These are phyloP conservation scores for Craspedostauros australis DNA, from an alignment of 108 stramenopile genomes.

Conservation along the genomic window DNA sequence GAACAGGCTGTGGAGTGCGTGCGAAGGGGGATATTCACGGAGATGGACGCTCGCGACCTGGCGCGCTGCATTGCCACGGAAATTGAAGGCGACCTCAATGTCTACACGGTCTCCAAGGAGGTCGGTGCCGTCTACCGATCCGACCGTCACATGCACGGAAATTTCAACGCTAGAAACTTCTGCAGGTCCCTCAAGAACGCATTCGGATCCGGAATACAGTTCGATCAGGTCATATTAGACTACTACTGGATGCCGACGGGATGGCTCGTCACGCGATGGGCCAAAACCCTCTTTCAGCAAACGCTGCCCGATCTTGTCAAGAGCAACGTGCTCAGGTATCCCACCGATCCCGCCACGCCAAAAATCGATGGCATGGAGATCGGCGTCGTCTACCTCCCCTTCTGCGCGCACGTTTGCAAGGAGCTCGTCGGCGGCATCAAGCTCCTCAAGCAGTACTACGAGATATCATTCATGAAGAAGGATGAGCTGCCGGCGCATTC, in stretches of 20 bases:
- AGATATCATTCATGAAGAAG: constrained; percentile 62
- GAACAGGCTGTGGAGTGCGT: constrained; percentile 61
- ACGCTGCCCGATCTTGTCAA: constrained; percentile 52
- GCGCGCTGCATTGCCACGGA: constrained; percentile 64
- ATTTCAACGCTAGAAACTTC: constrained; percentile 56
- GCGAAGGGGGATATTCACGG: constrained; percentile 44
- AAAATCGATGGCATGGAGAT: constrained; percentile 13
- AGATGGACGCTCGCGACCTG: constrained; percentile 79
- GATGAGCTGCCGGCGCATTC: constrained; percentile 49
- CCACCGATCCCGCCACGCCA: constrained; percentile 15
- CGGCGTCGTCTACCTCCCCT: constrained; percentile 68
- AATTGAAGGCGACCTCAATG: constrained; percentile 40
- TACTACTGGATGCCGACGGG: constrained; percentile 80
- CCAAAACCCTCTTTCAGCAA: constrained; percentile 51
- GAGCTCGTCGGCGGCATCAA: constrained; percentile 43
- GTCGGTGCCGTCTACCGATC: constrained; percentile 43
- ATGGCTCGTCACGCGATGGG: constrained; percentile 46
- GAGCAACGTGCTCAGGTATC: constrained; percentile 45
- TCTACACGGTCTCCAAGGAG: constrained; percentile 69
- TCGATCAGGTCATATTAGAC: constrained; percentile 67
- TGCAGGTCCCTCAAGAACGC: constrained; percentile 23
- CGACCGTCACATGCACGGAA: constrained; percentile 52
- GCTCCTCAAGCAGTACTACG: constrained; percentile 43
- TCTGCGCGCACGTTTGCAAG: constrained; percentile 66
- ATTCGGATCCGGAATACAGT: constrained; percentile 43